phyloP scores from a whole-genome alignment of 2,329 filamentous ascomycete species.

The Pseudocercospora pini-densiflorae region DNA sequence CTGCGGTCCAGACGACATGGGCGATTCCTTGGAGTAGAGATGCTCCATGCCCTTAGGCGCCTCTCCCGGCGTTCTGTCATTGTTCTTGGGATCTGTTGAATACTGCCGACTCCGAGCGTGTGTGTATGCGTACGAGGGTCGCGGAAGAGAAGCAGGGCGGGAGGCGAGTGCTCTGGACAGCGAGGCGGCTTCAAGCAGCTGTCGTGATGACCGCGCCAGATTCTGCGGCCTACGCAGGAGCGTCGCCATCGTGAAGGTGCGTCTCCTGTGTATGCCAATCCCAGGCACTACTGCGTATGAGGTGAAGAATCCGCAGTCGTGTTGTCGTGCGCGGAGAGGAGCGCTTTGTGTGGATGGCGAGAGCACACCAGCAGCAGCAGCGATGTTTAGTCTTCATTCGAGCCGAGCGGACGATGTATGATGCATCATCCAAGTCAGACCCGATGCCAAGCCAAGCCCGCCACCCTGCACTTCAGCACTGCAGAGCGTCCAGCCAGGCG shows the following conservation, averaged over 20 bases:
- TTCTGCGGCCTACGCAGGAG: conserved; percentile 42
- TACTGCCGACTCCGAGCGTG: conserved; percentile 48
- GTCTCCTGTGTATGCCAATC: background rate
- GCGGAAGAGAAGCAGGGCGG: conserved; percentile 46
- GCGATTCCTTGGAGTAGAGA: conserved; percentile 49
- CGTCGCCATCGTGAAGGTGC: conserved; percentile 34
- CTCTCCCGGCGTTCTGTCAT: conserved; percentile 33
- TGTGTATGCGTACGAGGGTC: conserved; percentile 47
- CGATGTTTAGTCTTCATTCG: too few species aligned
- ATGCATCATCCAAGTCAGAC: background rate
- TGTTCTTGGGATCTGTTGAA: conserved; percentile 47
- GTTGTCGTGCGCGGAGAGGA: background rate
- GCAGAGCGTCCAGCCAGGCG: too few species aligned
- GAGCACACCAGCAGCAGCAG: too few species aligned
- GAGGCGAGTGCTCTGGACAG: conserved; percentile 41
- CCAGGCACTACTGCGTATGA: background rate
- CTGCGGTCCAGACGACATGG: conserved; percentile 41
- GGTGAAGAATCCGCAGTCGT: background rate
- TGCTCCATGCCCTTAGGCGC: conserved; percentile 51
- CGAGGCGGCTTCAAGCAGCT: conserved; percentile 39
- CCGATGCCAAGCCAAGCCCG: background rate
- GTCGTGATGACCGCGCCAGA: conserved; percentile 40
- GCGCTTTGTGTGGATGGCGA: background rate
- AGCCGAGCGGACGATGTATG: background rate
- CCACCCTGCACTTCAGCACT: background rate